Base-by-base conservation (phyloP, 768 basidiomycete species). In the Plicaturopsis crispa region DNA sequence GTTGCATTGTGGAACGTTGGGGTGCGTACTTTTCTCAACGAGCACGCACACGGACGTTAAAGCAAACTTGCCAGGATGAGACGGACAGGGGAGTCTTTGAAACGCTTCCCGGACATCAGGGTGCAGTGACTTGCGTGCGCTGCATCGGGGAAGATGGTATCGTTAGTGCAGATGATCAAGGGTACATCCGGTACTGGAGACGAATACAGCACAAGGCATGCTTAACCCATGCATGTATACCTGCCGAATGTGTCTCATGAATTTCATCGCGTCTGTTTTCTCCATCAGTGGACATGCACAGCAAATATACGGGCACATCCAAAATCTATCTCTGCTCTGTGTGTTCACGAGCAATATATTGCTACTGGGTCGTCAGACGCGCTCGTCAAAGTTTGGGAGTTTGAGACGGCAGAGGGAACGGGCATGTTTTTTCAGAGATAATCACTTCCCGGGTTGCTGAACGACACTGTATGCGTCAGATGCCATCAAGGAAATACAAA, bases 331-430 rank as follows among this genome's bases (percentile, higher is more conserved):
- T 83, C 87, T 10, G 69, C 81, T 3, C 55, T 97, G 3, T 75
- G 70, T 28, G 63, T 68, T 2, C 60, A 67, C 36, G 66, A 62
- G 12, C 55, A 64, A 31, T 59, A 65, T 24, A 43, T 93, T 6
- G 68, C 82, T 2, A 89, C 88, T 0, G 91, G 87, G 1, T 79
- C 85, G 12, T 94, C 92, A 0, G 92, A 97, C 56, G 76, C 80
- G 1, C 61, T 62, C 1, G 69, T 93, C 31, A 89, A 85, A 56
- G 63, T 88, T 19, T 97, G 89, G 89, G 57, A 59, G 21, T 33
- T 80, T 14, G 33, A 18, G 30, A 50, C 41, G 41, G 45, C 39
- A 43, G 49, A 42, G 41, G 61, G 49, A 36, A 36, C 50, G 51
- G 65, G 69, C 55, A 50, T 30, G 55, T 22, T 17, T 38, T 18